Conservation (phyloP, 2,329 filamentous ascomycete genomes). For the Colletotrichum eleusines region DNA sequence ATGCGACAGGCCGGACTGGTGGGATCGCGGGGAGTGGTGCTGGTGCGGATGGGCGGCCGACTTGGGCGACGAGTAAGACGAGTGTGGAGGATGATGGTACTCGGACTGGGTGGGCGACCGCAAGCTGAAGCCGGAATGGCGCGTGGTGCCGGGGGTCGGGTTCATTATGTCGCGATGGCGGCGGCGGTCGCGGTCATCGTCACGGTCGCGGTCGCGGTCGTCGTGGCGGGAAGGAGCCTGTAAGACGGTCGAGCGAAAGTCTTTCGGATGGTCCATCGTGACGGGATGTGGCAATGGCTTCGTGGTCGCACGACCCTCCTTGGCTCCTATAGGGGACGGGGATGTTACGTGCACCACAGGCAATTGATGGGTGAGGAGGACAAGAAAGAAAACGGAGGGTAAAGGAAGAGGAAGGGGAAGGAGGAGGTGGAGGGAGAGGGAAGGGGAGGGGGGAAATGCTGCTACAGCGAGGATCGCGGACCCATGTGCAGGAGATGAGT, state of each 20-base stretch:
- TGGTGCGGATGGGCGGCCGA: conserved; percentile 45
- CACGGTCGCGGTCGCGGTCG: conserved; percentile 53
- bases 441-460: conserved; percentile 3
- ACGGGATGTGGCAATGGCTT: conserved; percentile 32
- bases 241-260: conserved; percentile 64
- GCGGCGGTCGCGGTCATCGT: conserved; percentile 50
- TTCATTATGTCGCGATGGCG: conserved; percentile 63
- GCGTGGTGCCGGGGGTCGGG: conserved; percentile 51
- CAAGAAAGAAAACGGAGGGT: not conserved
- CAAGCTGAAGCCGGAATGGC: conserved; percentile 61
- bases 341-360: not conserved
- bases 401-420: conserved; percentile 18
- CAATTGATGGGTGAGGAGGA: not conserved
- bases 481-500: conserved; percentile 34
- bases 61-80: conserved; percentile 47
- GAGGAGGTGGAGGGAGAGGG: not conserved
- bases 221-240: conserved; percentile 58
- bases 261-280: conserved; percentile 57
- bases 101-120: conserved; percentile 63
- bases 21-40: conserved; percentile 47
- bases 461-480: conserved; percentile 36
- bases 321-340: not conserved
- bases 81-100: conserved; percentile 50
- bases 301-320: conserved; percentile 23
- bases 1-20: conserved; percentile 42